Base-by-base conservation (phyloP, 345 rosid species). In the Pugionium dolabratum region DNA sequence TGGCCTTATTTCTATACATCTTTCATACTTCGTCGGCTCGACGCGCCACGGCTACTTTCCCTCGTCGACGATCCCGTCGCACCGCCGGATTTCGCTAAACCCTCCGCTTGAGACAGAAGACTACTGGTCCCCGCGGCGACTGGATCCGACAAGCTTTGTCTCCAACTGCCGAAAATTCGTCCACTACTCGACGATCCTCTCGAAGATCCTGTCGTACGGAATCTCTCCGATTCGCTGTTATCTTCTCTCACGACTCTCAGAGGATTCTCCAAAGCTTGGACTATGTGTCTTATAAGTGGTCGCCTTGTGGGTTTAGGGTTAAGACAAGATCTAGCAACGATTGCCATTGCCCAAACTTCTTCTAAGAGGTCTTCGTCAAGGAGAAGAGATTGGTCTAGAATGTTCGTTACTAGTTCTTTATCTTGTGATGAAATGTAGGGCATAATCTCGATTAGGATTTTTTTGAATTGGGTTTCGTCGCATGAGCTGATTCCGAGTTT, bases 331-430 rank as follows among this genome's bases (percentile, higher is more conserved):
- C 79, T 83, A 4, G 99, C 99, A 26, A 94, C 88, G 34, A 94
- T 83, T 9, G 99, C 89, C 96, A 85, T 85, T 1, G 99, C 99
- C 99, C 97, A 94, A 2, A 94, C 97, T 80, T 94, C 99, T 81
- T 94, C 99, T 51, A 85, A 54, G 11, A 94, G 80, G 76, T 94
- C 99, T 67, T 94, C 99, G 2, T 94, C 95, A 2, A 94, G 82
- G 2, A 90, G 82, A 56, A 94, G 75, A 5, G 87, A 84, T 9
- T 95, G 95, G 57, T 94, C 99, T 49, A 94, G 58, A 65, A 90
- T 88, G 79, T 90, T 86, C 0, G 73, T 83, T 41, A 94, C 74
- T 34, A 82, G 70, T 54, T 88, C 97, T 79, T 86, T 90, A 60
- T 90, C 95, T 4, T 79, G 77, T 41, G 81, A 69, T 57, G 81